A percentile compares a stretch with the other conserved stretches of the same genome.
These are phyloP conservation scores for Aspergillus ostianus DNA, from an alignment of 495 filamentous ascomycete genomes.

Conservation along the genomic window DNA sequence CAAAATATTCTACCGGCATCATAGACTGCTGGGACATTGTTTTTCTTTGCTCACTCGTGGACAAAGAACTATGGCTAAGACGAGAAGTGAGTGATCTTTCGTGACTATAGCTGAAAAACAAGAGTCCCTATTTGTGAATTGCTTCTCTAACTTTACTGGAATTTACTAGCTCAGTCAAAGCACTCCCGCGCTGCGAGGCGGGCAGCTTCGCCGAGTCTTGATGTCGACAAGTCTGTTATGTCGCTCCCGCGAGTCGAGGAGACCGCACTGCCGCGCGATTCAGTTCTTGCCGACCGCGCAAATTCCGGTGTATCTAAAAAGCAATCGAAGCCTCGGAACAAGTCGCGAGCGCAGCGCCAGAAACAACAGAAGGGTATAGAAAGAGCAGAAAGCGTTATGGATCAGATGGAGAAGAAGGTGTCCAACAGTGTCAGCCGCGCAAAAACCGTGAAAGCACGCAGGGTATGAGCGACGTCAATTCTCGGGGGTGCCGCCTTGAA, in stretches of 20 bases:
- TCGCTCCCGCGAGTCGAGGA: conserved; percentile 55
- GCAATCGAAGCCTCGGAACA: conserved; percentile 54
- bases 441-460: conserved; percentile 52
- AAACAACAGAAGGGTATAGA: conserved; percentile 72
- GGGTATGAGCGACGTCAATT: conserved; percentile 27
- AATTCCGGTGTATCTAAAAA: conserved; percentile 67
- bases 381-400: conserved; percentile 66
- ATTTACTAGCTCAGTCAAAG: conserved; percentile 39
- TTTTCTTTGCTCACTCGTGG: conserved; percentile 7
- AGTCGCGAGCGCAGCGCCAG: conserved; percentile 63
- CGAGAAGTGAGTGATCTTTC: conserved; percentile 29
- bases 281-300: conserved; percentile 57
- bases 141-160: conserved; percentile 19
- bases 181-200: conserved; percentile 75
- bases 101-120: background rate
- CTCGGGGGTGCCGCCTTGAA: conserved; percentile 3
- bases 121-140: background rate
- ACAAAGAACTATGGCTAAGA: conserved; percentile 49
- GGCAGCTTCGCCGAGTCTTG: conserved; percentile 65
- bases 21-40: background rate
- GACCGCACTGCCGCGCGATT: conserved; percentile 50
- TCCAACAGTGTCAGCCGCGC: conserved; percentile 61
- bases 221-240: conserved; percentile 74
- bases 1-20: conserved; percentile 26
- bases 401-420: conserved; percentile 68